These are phyloP conservation scores for Salix dunnii DNA, from an alignment of 345 rosid species.

Conservation along the genomic window DNA sequence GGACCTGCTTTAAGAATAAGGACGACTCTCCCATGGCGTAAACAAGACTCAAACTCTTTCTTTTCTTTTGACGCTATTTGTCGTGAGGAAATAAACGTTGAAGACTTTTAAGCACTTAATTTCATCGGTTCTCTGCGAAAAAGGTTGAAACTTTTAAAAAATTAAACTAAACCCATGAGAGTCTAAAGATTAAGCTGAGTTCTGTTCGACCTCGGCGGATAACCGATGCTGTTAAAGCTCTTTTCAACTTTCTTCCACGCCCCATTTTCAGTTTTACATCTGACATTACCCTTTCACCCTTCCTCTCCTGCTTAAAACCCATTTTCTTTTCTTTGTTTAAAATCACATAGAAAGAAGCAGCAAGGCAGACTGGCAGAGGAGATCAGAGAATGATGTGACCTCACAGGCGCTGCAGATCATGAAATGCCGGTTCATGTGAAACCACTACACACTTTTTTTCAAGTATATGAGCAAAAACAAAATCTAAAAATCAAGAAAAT, in stretches of 20 bases:
- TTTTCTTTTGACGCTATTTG: slow-evolving; percentile 29
- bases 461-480: too few relatives aligned
- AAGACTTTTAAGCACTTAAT: slow-evolving; percentile 16
- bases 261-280: too few relatives aligned
- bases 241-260: neutral
- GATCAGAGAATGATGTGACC: neutral
- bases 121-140: slow-evolving; percentile 19
- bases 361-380: neutral
- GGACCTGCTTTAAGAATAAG: slow-evolving; percentile 17
- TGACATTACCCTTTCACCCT: neutral
- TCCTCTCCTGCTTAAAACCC: neutral
- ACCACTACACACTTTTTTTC: too few relatives aligned
- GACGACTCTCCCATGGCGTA: slow-evolving; percentile 57
- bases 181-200: slow-evolving; percentile 7
- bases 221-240: slow-evolving; percentile 29
- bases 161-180: slow-evolving; percentile 19
- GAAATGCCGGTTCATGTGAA: too few relatives aligned
- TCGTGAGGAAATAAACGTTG: neutral
- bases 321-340: too few relatives aligned
- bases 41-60: slow-evolving; percentile 54
- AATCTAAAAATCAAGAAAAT: too few relatives aligned
- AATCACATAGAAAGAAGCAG: neutral
- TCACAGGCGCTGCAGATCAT: neutral
- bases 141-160: slow-evolving; percentile 5
- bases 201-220: slow-evolving; percentile 23